phyloP scores from a whole-genome alignment of 2,329 filamentous ascomycete species.

The Hypoxylon sp. region DNA sequence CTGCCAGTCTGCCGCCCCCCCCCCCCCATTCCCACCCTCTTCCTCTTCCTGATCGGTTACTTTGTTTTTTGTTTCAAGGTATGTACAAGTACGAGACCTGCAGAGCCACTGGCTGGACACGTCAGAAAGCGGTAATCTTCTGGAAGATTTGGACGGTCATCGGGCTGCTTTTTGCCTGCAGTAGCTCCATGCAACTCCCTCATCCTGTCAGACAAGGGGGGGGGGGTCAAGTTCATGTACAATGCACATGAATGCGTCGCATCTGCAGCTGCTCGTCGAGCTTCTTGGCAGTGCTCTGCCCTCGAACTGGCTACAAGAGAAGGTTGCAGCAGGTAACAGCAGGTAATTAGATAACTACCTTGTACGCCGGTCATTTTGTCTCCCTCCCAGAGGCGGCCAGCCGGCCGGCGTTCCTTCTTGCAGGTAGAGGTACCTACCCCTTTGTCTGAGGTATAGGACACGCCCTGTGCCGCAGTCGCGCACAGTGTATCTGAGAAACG shows the following conservation, averaged over 20 bases:
- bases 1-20: too few species aligned
- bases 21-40: too few species aligned
- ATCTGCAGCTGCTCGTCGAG: too few species aligned
- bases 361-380: too few species aligned
- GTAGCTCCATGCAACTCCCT: slow-evolving; percentile 2
- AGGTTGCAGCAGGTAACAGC: too few species aligned
- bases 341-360: too few species aligned
- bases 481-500: slow-evolving; percentile 7
- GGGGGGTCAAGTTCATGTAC: too few species aligned
- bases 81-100: neutral
- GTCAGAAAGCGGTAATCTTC: slow-evolving; percentile 35
- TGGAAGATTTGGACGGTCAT: slow-evolving; percentile 28
- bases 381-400: neutral
- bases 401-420: too few species aligned
- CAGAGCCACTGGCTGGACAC: slow-evolving; percentile 10
- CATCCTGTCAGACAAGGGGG: neutral
- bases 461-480: slow-evolving; percentile 12
- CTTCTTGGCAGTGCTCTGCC: neutral
- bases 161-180: slow-evolving; percentile 32
- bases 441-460: slow-evolving; percentile 7
- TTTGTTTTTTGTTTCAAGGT: neutral
- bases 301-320: neutral
- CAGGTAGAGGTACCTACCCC: too few species aligned
- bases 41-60: neutral
- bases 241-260: too few species aligned